A percentile compares a stretch with the other conserved stretches of the same genome.
Evolutionary conservation across 2,329 filamentous ascomycete species (phyloP).

Genomic region (Bisporella sp.): DNA sequence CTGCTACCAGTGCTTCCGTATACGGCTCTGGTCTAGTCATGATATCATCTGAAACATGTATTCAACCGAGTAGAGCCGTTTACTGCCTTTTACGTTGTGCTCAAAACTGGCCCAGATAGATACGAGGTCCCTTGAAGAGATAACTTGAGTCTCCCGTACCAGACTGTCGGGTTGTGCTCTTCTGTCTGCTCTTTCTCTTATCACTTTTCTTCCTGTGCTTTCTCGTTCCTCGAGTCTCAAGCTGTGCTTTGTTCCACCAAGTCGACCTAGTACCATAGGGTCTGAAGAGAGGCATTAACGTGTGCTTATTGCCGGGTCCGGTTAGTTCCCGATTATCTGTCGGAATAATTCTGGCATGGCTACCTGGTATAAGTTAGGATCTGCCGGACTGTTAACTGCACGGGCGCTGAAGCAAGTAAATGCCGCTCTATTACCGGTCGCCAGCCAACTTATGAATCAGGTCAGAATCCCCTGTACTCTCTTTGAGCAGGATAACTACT

Average conservation of each 20-base stretch:
- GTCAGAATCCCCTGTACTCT: constrained; percentile 23
- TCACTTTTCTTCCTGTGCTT: neutral
- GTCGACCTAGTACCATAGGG: constrained; percentile 2
- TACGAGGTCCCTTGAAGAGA: neutral
- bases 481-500: constrained; percentile 25
- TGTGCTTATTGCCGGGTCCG: constrained; percentile 14
- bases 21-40: neutral
- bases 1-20: neutral
- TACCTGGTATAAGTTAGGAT: constrained; percentile 6
- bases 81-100: neutral
- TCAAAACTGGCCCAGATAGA: neutral
- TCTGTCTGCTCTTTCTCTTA: neutral
- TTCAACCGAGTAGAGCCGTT: neutral
- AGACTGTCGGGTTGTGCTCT: neutral
- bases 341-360: neutral
- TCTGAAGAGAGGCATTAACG: constrained; percentile 9
- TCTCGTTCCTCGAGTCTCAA: neutral
- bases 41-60: neutral
- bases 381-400: constrained; percentile 12
- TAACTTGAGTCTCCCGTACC: neutral
- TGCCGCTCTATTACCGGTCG: neutral
- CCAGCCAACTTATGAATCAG: constrained; percentile 1
- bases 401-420: constrained; percentile 16
- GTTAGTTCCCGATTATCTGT: constrained; percentile 1
- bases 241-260: neutral